A percentile compares a stretch with the other conserved stretches of the same genome.
Evolutionary conservation across 1,284 basidiomycete genomes (phyloP).

Genomic region (Malassezia globosa): DNA sequence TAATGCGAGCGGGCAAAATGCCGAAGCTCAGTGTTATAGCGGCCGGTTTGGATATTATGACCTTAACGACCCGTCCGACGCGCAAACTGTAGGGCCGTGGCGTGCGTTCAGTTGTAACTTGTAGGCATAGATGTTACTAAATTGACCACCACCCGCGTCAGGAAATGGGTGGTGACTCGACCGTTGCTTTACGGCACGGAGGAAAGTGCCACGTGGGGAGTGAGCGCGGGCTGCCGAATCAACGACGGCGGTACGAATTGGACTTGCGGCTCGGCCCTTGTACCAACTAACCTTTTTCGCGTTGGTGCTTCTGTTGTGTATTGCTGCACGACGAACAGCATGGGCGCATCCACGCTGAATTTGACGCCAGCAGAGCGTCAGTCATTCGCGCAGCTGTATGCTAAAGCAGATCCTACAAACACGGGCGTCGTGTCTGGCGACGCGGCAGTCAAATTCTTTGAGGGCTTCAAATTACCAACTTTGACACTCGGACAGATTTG

Average conservation of each 20-base stretch:
- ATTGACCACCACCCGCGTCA: not conserved
- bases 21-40: slow-evolving; percentile 65
- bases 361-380: slow-evolving; percentile 29
- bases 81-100: slow-evolving; percentile 1
- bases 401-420: slow-evolving; percentile 34
- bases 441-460: slow-evolving; percentile 43
- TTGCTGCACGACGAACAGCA: not conserved
- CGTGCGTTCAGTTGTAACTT: not conserved
- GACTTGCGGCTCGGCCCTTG: no score
- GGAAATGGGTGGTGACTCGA: not conserved
- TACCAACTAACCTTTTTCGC: not conserved
- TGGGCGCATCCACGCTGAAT: not conserved
- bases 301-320: not conserved
- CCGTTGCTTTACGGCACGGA: no score
- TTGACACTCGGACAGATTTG: slow-evolving; percentile 74
- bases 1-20: slow-evolving; percentile 69
- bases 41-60: slow-evolving; percentile 48
- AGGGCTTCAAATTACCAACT: slow-evolving; percentile 35
- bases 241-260: no score
- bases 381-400: slow-evolving; percentile 39
- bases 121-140: not conserved
- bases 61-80: slow-evolving; percentile 2
- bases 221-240: not conserved
- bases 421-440: slow-evolving; percentile 41
- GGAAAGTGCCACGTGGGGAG: no score